These are phyloP conservation scores for Diplocarpon mali DNA, from an alignment of 2,329 filamentous ascomycete species.

Conservation along the genomic window DNA sequence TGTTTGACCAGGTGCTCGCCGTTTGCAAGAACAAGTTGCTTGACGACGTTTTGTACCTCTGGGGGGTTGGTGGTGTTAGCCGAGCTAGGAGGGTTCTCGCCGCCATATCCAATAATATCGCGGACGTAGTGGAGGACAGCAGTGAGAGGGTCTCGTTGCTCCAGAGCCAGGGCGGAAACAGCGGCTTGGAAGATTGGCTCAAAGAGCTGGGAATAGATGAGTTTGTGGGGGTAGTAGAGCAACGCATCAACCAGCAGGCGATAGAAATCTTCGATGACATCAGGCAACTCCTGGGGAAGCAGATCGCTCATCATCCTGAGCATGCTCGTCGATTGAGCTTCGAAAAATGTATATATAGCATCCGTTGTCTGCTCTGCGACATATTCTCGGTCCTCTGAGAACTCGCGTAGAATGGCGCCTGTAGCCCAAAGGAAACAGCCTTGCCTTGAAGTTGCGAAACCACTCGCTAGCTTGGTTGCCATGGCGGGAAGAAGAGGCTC, in stretches of 20 bases:
- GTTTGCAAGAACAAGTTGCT: slow-evolving; percentile 55
- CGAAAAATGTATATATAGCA: slow-evolving; percentile 89
- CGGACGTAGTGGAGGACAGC: slow-evolving; percentile 88
- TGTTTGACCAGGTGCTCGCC: slow-evolving; percentile 77
- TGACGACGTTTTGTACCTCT: slow-evolving; percentile 63
- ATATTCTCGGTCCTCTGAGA: slow-evolving; percentile 79
- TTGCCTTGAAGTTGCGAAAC: slow-evolving; percentile 77
- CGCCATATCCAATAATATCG: slow-evolving; percentile 82
- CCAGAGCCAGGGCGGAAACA: slow-evolving; percentile 72
- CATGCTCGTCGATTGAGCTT: slow-evolving; percentile 84
- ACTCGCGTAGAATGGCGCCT: slow-evolving; percentile 87
- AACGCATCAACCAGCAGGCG: slow-evolving; percentile 83
- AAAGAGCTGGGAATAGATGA: slow-evolving; percentile 70
- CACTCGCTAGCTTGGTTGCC: slow-evolving; percentile 76
- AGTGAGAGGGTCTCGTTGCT: slow-evolving; percentile 84
- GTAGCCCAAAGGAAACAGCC: slow-evolving; percentile 99
- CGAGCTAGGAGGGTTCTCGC: slow-evolving; percentile 58
- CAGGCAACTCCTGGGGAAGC: slow-evolving; percentile 46
- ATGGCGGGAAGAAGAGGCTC: slow-evolving; percentile 72
- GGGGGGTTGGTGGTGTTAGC: slow-evolving; percentile 48
- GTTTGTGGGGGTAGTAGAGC: slow-evolving; percentile 79
- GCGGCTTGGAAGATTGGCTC: slow-evolving; percentile 78
- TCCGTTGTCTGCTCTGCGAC: slow-evolving; percentile 73
- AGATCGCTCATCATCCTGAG: slow-evolving; percentile 81
- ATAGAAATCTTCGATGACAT: slow-evolving; percentile 69